phyloP scores from a whole-genome alignment of 2,329 filamentous ascomycete genomes.

The Rutstroemia sp. region DNA sequence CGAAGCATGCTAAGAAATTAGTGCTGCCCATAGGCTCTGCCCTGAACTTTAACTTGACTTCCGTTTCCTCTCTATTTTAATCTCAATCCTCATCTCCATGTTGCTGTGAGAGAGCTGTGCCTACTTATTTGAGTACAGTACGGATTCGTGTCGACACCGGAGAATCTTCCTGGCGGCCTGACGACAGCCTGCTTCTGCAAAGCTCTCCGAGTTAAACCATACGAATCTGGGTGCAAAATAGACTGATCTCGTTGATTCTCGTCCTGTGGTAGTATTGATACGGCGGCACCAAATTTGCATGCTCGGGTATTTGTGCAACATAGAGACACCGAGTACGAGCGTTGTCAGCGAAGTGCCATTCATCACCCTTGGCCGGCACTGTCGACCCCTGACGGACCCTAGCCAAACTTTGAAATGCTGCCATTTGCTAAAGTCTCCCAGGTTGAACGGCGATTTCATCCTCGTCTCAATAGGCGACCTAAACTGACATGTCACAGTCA shows the following conservation, averaged over 20 bases:
- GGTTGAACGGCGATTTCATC: neutral
- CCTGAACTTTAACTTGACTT: neutral
- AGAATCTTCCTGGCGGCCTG: no score
- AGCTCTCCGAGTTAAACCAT: no score
- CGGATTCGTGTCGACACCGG: no score
- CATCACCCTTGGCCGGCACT: neutral
- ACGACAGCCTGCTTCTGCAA: no score
- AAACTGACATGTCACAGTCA: neutral
- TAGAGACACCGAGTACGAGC: neutral
- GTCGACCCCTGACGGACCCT: neutral
- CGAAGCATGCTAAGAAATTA: slow-evolving; percentile 1
- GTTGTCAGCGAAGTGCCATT: neutral
- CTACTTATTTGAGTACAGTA: no score
- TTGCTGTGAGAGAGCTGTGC: no score
- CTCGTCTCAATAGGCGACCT: neutral
- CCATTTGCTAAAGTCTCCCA: neutral
- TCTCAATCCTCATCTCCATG: no score
- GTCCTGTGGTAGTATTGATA: no score
- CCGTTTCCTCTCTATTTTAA: no score
- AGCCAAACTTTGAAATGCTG: neutral
- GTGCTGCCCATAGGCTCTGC: neutral
- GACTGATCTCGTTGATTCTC: no score
- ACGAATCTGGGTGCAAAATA: no score
- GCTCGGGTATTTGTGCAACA: neutral
- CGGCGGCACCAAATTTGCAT: no score